Base-by-base conservation (phyloP, 768 basidiomycete species). In the Trametes coccinea region DNA sequence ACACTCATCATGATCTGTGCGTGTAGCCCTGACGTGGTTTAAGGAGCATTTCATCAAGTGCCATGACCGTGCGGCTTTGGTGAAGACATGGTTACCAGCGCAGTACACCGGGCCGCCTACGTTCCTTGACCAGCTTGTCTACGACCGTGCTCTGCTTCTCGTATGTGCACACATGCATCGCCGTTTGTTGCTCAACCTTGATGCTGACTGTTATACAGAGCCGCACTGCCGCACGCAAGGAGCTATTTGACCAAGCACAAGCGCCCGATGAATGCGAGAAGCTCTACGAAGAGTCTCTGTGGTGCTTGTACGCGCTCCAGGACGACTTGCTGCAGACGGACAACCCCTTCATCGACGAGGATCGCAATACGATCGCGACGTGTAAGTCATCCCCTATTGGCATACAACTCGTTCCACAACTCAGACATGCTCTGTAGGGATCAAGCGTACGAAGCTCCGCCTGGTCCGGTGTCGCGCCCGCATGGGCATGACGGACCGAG, bases 41-140 rank as follows among this genome's bases (percentile, higher is more conserved):
- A 92, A 90, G 70, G 87, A 89, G 11, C 89, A 94, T 64, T 99
- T 97, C 73, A 86, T 95, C 69, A 95, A 95, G 71, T 96, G 93
- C 70, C 92, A 92, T 69, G 94, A 96, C 60, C 91, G 95, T 43
- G 92, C 93, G 16, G 88, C 92, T 49, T 74, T 91, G 16, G 89
- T 93, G 45, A 93, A 92, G 82, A 91, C 90, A 0, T 93, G 92
- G 91, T 73, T 93, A 13, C 91, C 92, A 5, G 83, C 83, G 53
- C 90, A 91, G 59, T 91, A 94, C 61, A 84, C 88, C 17, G 92
- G 92, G 1, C 87, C 90, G 0, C 88, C 86, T 70, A 86, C 85
- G 56, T 95, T 88, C 78, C 82, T 96, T 14, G 95, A 98, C 71
- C 90, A 93, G 73, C 78, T 98, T 27, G 84, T 98, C 4, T 98